Base-by-base conservation (phyloP, 202 grass and related monocot genomes). In the Dendrocalamus latiflorus region DNA sequence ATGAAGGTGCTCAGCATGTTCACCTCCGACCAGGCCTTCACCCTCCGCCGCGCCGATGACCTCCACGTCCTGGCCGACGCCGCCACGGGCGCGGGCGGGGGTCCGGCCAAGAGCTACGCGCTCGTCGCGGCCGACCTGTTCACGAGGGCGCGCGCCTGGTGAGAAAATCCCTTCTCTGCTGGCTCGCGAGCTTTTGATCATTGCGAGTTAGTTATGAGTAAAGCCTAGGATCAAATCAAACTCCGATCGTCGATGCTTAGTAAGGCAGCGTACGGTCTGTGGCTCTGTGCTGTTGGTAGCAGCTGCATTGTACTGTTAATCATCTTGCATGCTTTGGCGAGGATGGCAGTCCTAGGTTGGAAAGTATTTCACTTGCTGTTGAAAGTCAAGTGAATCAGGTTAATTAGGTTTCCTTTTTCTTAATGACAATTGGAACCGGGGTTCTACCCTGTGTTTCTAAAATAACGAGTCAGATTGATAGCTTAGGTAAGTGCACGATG, bases 1-100 rank as follows among this genome's bases (percentile, higher is more conserved):
- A 45, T 85, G 88, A 86, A 83, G 84, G 55, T 94, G 49, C 34
- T 94, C 65, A 94, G 84, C 72, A 75, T 94, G 11, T 82, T 94
- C 83, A 57, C 75, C 18, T 94, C 83, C 58, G 94, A 92, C 86
- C 88, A 93, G 78, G 70, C 82, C 9, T 97, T 90, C 79, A 90
- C 71, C 26, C 91, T 97, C 58, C 91, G 86, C 74, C 78, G 85
- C 38, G 85, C 68, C 13, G 81, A 89, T 14, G 89, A 86, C 9
- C 72, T 81, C 76, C 41, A n/a, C n/a, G n/a, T 68, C n/a, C 87
- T 65, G 51, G 14, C 80, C 22, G 18, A 41, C 15, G 18, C 81
- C 12, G 2, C 66, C 59, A 65, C 41, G 79, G 28, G 17, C 56
- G 45, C 41, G 79, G 28, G 17, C 39, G 45, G 45, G 45, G 13